phyloP scores from a whole-genome alignment of 1,284 basidiomycete species.

The Ustilago xerochloae region DNA sequence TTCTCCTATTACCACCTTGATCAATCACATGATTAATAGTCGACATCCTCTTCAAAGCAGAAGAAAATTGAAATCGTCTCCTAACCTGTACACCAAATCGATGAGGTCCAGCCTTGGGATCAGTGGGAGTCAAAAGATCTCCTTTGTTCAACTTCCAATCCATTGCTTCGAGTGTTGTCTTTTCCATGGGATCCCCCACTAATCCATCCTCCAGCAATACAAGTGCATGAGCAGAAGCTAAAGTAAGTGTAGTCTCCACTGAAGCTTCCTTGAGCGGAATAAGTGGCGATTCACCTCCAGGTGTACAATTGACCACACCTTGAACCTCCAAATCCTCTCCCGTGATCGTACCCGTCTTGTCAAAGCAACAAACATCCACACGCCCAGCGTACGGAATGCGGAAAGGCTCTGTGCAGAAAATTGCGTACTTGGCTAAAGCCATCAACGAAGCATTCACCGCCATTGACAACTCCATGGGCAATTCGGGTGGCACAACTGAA shows the following conservation, averaged over 20 bases:
- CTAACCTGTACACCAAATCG: constrained; percentile 54
- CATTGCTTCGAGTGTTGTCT: constrained; percentile 90
- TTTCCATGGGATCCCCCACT: constrained; percentile 99
- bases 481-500: constrained; percentile 67
- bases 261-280: constrained; percentile 81
- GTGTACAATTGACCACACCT: constrained; percentile 57
- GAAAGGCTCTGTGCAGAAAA: constrained; percentile 69
- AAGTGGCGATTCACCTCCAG: constrained; percentile 70
- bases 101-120: constrained; percentile 46
- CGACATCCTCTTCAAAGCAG: constrained; percentile 67
- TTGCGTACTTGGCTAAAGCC: constrained; percentile 83
- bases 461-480: constrained; percentile 68
- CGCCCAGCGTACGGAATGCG: constrained; percentile 67
- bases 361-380: constrained; percentile 68
- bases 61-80: constrained; percentile 67
- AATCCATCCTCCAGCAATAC: constrained; percentile 89
- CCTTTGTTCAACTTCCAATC: constrained; percentile 88
- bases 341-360: constrained; percentile 68
- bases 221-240: constrained; percentile 94
- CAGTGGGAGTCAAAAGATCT: constrained; percentile 57
- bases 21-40: constrained; percentile 59
- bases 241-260: constrained; percentile 83
- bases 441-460: constrained; percentile 72
- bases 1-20: constrained; percentile 34
- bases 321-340: constrained; percentile 67